Base-by-base conservation (phyloP, 2,329 filamentous ascomycete species). In the Clarireedia hainanense region DNA sequence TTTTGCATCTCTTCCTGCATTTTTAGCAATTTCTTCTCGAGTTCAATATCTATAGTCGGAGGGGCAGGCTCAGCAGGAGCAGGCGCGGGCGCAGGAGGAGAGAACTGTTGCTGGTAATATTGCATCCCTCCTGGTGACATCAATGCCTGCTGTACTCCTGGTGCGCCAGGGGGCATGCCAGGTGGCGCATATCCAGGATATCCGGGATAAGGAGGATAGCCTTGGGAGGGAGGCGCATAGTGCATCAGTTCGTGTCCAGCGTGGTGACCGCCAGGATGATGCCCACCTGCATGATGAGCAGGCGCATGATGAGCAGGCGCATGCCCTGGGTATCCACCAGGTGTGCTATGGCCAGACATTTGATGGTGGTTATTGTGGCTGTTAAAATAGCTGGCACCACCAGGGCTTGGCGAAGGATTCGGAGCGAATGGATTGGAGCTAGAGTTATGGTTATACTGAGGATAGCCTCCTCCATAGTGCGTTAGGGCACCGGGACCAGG, bases 11-110 rank as follows among this genome's bases (percentile, higher is more conserved):
- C 70, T 62, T 86, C 78, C 59, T 80, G 76, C 59, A 85, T 78
- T 56, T 85, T 76, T n/a, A 74, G 74, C 59, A 85, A 73, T 63
- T 82, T 82, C 55, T 86, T 75, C 58, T 79, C 76, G 47, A 60
- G 56, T 47, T 64, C 65, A 39, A 62, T 60, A 55, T 65, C 64
- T 15, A 56, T 52, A 27, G 61, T 57, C 2, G 61, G 58, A 20
- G 64, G 63, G 6, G 50, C 6, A 20, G 56, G 60, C 2, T 65
- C 64, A 37, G 30, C 9, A 34, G 30, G 30, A 12, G 30, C 10
- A 34, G 30, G 9, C 30, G 30, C 30, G 12, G 30, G 9, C 30
- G 58, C 64, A 10, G 63, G 62, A 10, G 63, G 61, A 36, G 52
- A 45, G 59, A 61, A 65, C 30, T 64, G 61, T 24, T 56, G 59